Conservation (phyloP, 768 basidiomycete species). For the Neoboletus magnificus region DNA sequence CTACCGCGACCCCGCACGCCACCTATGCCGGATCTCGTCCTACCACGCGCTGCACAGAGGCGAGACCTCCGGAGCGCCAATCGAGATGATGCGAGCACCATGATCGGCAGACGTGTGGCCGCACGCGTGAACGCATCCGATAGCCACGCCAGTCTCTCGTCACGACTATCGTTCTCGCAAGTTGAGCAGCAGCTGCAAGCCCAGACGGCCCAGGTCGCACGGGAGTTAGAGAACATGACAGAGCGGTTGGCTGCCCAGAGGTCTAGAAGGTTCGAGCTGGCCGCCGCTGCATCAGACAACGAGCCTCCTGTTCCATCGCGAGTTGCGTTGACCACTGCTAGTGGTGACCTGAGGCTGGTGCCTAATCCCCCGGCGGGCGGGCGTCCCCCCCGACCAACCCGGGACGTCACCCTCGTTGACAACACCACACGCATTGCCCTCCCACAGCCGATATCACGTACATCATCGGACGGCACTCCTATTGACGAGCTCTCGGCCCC, state of each 20-base stretch:
- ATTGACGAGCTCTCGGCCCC: constrained; percentile 15
- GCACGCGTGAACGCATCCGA: constrained; percentile 27
- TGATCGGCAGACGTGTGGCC: constrained; percentile 35
- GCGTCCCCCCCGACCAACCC: constrained; percentile 14
- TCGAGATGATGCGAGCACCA: constrained; percentile 31
- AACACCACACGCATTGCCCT: constrained; percentile 14
- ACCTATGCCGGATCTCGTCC: constrained; percentile 28
- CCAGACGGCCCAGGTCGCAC: constrained; percentile 32
- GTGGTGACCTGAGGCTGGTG: constrained; percentile 1
- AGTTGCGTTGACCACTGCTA: background rate
- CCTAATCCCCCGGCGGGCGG: constrained; percentile 7
- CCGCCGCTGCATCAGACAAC: background rate
- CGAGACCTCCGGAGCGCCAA: constrained; percentile 18
- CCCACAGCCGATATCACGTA: constrained; percentile 25
- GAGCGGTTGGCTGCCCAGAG: constrained; percentile 22
- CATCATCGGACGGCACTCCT: constrained; percentile 20
- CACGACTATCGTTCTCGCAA: constrained; percentile 21
- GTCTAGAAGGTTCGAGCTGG: constrained; percentile 23
- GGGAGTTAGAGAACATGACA: constrained; percentile 33
- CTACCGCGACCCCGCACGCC: constrained; percentile 24
- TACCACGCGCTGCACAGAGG: constrained; percentile 18
- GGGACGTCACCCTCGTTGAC: constrained; percentile 19
- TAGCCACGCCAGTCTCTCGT: constrained; percentile 13
- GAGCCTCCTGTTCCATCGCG: background rate
- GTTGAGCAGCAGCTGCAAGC: constrained; percentile 29